phyloP scores from a whole-genome alignment of 176 grass and related monocot genomes.

The Aegilops speltoides region DNA sequence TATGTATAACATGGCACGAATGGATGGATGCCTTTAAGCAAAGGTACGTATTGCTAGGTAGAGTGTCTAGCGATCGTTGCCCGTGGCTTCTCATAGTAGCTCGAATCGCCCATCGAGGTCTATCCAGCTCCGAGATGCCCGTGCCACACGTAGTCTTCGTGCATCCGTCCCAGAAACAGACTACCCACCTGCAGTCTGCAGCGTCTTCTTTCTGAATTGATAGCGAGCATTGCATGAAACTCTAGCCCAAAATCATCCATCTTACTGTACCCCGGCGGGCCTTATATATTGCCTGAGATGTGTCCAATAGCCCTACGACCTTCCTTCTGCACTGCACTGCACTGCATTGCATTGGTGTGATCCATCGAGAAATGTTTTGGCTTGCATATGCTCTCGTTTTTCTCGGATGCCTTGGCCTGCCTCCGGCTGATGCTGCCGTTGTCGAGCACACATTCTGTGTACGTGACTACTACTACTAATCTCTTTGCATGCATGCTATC shows the following conservation, averaged over 20 bases:
- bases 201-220: background rate
- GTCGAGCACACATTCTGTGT: slow-evolving; percentile 60
- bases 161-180: background rate
- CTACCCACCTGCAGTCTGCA: background rate
- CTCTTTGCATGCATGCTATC: background rate
- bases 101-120: background rate
- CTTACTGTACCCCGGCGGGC: background rate
- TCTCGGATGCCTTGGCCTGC: background rate
- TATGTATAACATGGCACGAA: too few species aligned
- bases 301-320: background rate
- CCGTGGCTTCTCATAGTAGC: background rate
- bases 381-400: slow-evolving; percentile 22
- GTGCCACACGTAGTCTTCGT: background rate
- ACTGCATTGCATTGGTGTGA: background rate
- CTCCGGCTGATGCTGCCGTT: slow-evolving; percentile 28
- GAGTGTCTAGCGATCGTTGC: slow-evolving; percentile 3
- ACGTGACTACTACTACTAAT: background rate
- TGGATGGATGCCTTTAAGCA: background rate
- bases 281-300: background rate
- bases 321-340: background rate
- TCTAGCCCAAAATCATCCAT: background rate
- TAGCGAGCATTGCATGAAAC: background rate
- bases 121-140: background rate
- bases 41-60: background rate
- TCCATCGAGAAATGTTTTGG: background rate